Base-by-base conservation (phyloP, 495 filamentous ascomycete species). In the Xylaria acuta region DNA sequence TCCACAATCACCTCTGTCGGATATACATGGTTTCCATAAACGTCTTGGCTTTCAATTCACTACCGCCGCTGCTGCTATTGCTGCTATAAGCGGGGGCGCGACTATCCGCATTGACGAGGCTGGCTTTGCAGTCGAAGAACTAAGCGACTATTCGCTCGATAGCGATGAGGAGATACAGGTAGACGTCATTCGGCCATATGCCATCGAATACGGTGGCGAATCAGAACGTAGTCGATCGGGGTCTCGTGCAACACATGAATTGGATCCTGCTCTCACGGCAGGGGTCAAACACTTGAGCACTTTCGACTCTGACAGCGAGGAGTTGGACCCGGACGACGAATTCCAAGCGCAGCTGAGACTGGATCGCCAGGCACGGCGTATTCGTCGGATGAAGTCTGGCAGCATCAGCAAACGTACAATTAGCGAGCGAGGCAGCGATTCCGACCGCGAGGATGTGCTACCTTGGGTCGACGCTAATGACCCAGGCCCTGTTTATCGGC, bases 321-420 rank as follows among this genome's bases (percentile, higher is more conserved):
- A 82, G 36, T 75, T 80, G 38, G 82, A 84, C 64, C 67, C 80
- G 12, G 78, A 84, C 69, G 82, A 84, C 62, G 76, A 84, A 51
- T 80, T 73, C 72, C 79, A 34, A n/a, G 67, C 70, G 36, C 73
- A 74, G 20, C 47, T 80, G 9, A 75, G 72, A 53, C 76, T 78
- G 64, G 75, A 74, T 36, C 83, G 84, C 18, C 79, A 82, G 38
- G 81, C 82, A 68, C 81, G 80, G 56, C 75, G 83, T 56, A 77
- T 79, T 63, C 80, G 79, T 74, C 80, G 86, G 18, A 86, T 87
- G 82, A 86, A 80, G 38, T 85, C 83, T 14, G 85, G 84, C 67
- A 86, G 83, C 75, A 82, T 87, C 34, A 84, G 85, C 78, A 88
- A 88, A 80, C 80, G 86, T 32, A 86, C 84, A 36, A 79, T 87